A percentile compares a stretch with the other conserved stretches of the same genome.
These are phyloP conservation scores for Cucurbita maxima DNA, from an alignment of 306 rosid genomes.

Conservation along the genomic window DNA sequence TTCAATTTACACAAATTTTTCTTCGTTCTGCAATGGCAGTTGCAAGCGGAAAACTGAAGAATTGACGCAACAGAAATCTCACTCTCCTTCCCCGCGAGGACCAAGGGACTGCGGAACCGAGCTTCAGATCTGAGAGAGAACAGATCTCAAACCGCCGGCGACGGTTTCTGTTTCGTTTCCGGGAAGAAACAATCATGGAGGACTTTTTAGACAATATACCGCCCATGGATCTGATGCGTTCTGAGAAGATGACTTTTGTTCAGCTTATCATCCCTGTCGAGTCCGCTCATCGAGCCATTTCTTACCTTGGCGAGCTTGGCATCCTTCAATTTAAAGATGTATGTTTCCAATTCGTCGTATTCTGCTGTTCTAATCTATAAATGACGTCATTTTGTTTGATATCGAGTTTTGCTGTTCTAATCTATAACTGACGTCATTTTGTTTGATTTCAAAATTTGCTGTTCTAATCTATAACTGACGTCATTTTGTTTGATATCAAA, in stretches of 20 bases:
- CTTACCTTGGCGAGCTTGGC: conserved; percentile 91
- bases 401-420: not conserved
- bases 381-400: not conserved
- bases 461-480: not conserved
- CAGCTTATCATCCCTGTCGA: conserved; percentile 95
- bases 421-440: not conserved
- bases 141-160: conserved; percentile 9
- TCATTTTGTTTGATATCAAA: not conserved
- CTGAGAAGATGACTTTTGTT: conserved; percentile 93
- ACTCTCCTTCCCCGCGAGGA: conserved; percentile 9
- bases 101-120: not conserved
- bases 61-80: conserved; percentile 21
- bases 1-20: not conserved
- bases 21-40: conserved; percentile 19
- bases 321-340: conserved; percentile 91
- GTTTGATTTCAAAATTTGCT: conserved; percentile 3
- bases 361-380: conserved; percentile 1
- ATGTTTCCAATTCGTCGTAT: conserved; percentile 32
- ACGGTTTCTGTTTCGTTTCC: conserved; percentile 25
- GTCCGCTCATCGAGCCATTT: conserved; percentile 83
- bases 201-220: conserved; percentile 60
- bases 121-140: conserved; percentile 35
- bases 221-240: conserved; percentile 97
- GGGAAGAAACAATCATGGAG: conserved; percentile 30
- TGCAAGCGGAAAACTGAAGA: conserved; percentile 22